Evolutionary conservation across 2,329 filamentous ascomycete species (phyloP).

Genomic region (Dothideomycetes sp.): DNA sequence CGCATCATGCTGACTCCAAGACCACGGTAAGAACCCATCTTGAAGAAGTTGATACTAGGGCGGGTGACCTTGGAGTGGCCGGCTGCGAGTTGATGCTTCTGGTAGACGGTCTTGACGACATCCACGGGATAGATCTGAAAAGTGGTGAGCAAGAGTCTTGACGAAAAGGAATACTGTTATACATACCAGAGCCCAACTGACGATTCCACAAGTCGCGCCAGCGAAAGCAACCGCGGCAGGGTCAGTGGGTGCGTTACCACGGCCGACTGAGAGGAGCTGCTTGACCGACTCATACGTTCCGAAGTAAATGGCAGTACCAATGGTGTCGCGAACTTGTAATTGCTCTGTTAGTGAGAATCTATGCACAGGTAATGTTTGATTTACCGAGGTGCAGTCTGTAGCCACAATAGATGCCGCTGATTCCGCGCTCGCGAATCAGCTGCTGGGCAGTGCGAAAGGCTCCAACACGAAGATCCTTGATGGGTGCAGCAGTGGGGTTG

Average conservation of each 20-base stretch:
- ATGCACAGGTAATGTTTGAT: no score
- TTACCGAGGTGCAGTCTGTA: slow-evolving; percentile 68
- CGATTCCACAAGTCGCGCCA: slow-evolving; percentile 71
- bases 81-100: slow-evolving; percentile 69
- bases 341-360: background rate
- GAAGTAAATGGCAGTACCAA: slow-evolving; percentile 79
- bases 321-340: slow-evolving; percentile 61
- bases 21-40: slow-evolving; percentile 68
- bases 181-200: slow-evolving; percentile 72
- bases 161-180: background rate
- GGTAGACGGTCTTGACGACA: slow-evolving; percentile 77
- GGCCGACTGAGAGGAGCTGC: slow-evolving; percentile 67
- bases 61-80: slow-evolving; percentile 48
- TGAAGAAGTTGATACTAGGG: slow-evolving; percentile 70
- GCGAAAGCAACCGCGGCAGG: slow-evolving; percentile 70
- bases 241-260: slow-evolving; percentile 64
- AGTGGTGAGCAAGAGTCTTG: background rate
- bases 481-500: slow-evolving; percentile 7
- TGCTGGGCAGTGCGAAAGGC: slow-evolving; percentile 56
- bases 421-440: slow-evolving; percentile 65
- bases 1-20: slow-evolving; percentile 75
- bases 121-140: slow-evolving; percentile 54
- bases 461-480: slow-evolving; percentile 19
- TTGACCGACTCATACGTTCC: slow-evolving; percentile 84
- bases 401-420: slow-evolving; percentile 68